Conservation (phyloP, 1,284 basidiomycete genomes). For the Trametes pubescens region DNA sequence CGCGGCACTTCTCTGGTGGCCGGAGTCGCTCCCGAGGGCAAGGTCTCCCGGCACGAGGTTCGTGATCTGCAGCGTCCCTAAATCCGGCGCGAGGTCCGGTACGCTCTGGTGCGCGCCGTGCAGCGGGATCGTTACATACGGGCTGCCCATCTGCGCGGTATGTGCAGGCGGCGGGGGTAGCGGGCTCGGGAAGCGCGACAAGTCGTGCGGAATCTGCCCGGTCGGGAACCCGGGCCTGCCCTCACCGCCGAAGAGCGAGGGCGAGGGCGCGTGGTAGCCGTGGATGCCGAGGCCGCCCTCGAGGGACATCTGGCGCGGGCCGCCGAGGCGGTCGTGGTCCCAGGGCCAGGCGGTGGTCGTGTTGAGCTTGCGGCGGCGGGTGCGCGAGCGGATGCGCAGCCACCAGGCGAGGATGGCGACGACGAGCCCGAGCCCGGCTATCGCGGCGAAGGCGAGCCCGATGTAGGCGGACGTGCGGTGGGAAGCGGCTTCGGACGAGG, state of each 20-base stretch:
- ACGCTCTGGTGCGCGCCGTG: conserved; percentile 37
- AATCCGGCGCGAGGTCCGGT: conserved; percentile 44
- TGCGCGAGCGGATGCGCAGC: conserved; percentile 47
- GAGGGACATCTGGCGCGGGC: conserved; percentile 21
- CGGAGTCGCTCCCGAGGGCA: conserved; percentile 46
- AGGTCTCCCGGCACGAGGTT: conserved; percentile 54
- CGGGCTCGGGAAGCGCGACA: conserved; percentile 9
- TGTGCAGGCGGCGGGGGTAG: conserved; percentile 23
- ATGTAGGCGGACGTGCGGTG: conserved; percentile 50
- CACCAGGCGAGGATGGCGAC: conserved; percentile 51
- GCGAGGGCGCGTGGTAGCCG: conserved; percentile 5
- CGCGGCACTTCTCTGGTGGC: conserved; percentile 40
- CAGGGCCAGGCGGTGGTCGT: conserved; percentile 44
- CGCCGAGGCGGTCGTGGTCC: conserved; percentile 33
- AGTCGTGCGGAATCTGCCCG: conserved; percentile 11
- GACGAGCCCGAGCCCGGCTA: conserved; percentile 50
- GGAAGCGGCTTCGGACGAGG: conserved; percentile 6
- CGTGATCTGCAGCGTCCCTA: conserved; percentile 49
- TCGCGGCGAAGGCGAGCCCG: conserved; percentile 52
- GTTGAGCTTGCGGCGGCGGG: conserved; percentile 41
- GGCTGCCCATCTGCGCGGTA: conserved; percentile 37
- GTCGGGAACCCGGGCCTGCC: not conserved
- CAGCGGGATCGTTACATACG: conserved; percentile 37
- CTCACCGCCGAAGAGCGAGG: not conserved
- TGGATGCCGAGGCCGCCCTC: conserved; percentile 38